Evolutionary conservation across 495 filamentous ascomycete species (phyloP), one percentile per base, ranked within the genome.

Genomic region (Cercophora sp.): DNA sequence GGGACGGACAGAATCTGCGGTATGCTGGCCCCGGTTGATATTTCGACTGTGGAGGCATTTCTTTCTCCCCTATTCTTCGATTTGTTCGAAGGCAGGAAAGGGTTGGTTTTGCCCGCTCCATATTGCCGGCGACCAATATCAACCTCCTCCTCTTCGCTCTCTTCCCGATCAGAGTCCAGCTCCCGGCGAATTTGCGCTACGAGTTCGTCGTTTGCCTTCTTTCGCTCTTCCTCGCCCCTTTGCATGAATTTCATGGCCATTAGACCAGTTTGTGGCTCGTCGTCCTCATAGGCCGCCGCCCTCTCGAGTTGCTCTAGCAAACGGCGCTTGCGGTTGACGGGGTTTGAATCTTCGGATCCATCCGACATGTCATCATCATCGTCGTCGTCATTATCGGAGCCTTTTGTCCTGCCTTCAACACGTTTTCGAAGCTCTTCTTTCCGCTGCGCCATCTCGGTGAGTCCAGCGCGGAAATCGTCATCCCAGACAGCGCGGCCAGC

Each of bases 231-330:
- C 55, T 96, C 90, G 10, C 89, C 91, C 35, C 84, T 88, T 56
- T 84, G 81, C 93, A 98, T 98, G 62, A 97, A 98, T 59, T 86
- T 85, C 87, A 95, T 86, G 23, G 77, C 76, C 58, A 81, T 75
- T 8, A 96, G 71, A 39, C 62, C 75, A 24, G 72, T 70, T 48
- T 70, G 61, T 22, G 67, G 66, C 46, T 68, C 70, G n/a, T 69
- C 66, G 23, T 60, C 59, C 1, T 63, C 40, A 57, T 64, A 68
- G 11, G 65, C 61, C 2, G 69, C 77, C 1, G 76, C 57, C 2
- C 68, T 70, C 35, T 85, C 72, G 5, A 92, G 70, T 40, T 85
- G 73, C 15, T 69, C 65, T 19, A 92, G 70, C 47, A 88, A 76
- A 35, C 77, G 71, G 45, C 78, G 69, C 64, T 79, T 79, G 24